These are phyloP conservation scores for Chalaropsis thielavioides DNA, from an alignment of 2,329 filamentous ascomycete species.

Conservation along the genomic window DNA sequence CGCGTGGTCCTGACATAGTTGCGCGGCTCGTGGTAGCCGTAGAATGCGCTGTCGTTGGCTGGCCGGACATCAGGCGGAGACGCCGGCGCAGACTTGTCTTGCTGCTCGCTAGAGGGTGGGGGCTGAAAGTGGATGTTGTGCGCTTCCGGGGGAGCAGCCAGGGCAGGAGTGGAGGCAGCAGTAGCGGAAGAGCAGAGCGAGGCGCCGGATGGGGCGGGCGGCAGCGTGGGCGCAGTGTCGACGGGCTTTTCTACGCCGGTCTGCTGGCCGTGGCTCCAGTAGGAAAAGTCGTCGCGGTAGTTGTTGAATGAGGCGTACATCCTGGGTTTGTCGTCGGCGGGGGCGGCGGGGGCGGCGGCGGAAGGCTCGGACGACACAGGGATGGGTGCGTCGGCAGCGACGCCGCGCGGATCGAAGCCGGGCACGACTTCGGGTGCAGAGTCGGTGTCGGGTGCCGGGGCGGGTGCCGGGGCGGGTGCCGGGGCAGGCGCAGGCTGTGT, in stretches of 20 bases:
- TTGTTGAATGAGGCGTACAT: conserved; percentile 16
- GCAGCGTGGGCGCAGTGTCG: background rate
- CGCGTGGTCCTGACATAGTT: background rate
- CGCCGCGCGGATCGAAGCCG: background rate
- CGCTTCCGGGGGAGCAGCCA: too few relatives aligned
- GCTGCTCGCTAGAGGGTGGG: too few relatives aligned
- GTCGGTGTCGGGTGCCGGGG: background rate
- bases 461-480: background rate
- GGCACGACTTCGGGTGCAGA: background rate
- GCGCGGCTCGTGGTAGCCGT: background rate
- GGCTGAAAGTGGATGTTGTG: too few relatives aligned
- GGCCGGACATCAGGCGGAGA: background rate
- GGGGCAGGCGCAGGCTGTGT: background rate
- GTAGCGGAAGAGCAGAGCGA: too few relatives aligned
- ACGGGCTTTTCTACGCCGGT: background rate
- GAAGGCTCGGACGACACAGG: conserved; percentile 3
- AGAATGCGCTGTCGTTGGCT: background rate
- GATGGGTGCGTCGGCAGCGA: background rate
- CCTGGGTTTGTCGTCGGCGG: background rate
- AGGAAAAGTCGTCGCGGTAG: conserved; percentile 13
- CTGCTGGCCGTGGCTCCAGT: background rate
- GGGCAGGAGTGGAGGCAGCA: background rate
- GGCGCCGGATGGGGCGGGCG: background rate
- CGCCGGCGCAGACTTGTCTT: too few relatives aligned
- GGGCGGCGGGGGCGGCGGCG: background rate